Percentiles rank a stretch among this genome's conserved stretches.
Evolutionary conservation across 2,329 filamentous ascomycete species (phyloP).

Genomic region (Simplicillium aogashimaense): DNA sequence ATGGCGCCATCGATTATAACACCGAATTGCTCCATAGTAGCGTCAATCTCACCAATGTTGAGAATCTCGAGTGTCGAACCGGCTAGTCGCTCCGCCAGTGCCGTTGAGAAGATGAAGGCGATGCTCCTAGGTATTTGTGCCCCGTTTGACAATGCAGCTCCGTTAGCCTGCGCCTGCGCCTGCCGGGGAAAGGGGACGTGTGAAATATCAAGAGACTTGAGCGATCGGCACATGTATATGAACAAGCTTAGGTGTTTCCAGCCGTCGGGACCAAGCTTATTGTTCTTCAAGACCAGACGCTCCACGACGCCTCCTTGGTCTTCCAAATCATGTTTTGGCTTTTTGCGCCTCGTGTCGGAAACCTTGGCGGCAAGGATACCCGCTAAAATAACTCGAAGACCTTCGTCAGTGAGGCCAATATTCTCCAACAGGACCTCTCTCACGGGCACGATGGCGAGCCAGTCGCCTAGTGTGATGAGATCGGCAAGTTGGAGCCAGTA

Average conservation of each 20-base stretch:
- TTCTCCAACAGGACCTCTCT: conserved; percentile 80
- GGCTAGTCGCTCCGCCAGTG: conserved; percentile 66
- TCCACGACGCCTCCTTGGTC: conserved; percentile 68
- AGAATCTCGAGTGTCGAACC: conserved; percentile 72
- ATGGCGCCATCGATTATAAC: conserved; percentile 75
- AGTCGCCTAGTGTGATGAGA: conserved; percentile 81
- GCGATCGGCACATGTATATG: conserved; percentile 76
- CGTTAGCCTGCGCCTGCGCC: conserved; percentile 16
- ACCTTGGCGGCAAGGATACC: conserved; percentile 74
- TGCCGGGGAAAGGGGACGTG: conserved; percentile 65
- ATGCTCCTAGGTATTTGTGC: conserved; percentile 21
- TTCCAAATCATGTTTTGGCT: conserved; percentile 28
- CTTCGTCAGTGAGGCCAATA: conserved; percentile 78
- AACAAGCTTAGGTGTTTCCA: conserved; percentile 91
- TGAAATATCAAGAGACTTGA: conserved; percentile 80
- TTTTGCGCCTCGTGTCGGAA: conserved; percentile 45
- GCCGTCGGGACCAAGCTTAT: conserved; percentile 76
- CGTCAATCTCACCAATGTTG: conserved; percentile 69
- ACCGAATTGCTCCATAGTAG: conserved; percentile 61
- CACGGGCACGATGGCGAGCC: conserved; percentile 85
- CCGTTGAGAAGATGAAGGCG: conserved; percentile 60
- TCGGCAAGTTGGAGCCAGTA: conserved; percentile 79
- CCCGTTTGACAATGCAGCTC: conserved; percentile 19
- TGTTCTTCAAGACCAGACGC: conserved; percentile 81
- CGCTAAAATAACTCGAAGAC: conserved; percentile 75